These are phyloP conservation scores for Hypoxylon lenormandii DNA, from an alignment of 495 filamentous ascomycete species.

Conservation along the genomic window DNA sequence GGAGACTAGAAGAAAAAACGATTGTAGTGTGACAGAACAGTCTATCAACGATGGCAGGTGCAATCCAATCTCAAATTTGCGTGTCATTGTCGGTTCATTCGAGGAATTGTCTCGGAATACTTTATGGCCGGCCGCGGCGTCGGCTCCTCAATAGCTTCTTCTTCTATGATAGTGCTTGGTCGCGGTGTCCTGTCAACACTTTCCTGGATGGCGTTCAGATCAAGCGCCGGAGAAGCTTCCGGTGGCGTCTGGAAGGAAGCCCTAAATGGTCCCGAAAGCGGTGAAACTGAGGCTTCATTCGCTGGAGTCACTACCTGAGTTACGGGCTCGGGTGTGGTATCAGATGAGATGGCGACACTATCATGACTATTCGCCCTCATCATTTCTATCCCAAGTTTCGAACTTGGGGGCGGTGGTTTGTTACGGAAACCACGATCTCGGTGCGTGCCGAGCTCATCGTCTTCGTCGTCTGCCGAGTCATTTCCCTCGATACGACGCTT, in stretches of 20 bases:
- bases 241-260: slow-evolving; percentile 35
- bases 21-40: slow-evolving; percentile 24
- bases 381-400: slow-evolving; percentile 92
- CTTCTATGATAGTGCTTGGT: slow-evolving; percentile 17
- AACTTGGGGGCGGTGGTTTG: slow-evolving; percentile 65
- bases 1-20: slow-evolving; percentile 34
- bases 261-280: slow-evolving; percentile 21
- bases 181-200: slow-evolving; percentile 44
- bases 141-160: slow-evolving; percentile 35
- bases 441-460: slow-evolving; percentile 81
- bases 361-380: slow-evolving; percentile 93
- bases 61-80: not conserved
- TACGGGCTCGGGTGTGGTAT: slow-evolving; percentile 54
- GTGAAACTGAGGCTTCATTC: slow-evolving; percentile 45
- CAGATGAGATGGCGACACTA: slow-evolving; percentile 71
- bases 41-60: not conserved
- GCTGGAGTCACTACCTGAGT: slow-evolving; percentile 59
- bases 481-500: slow-evolving; percentile 79
- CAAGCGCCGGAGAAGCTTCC: slow-evolving; percentile 29
- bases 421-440: slow-evolving; percentile 63
- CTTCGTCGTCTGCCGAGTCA: slow-evolving; percentile 91
- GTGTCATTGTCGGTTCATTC: slow-evolving; percentile 10
- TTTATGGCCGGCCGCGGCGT: slow-evolving; percentile 38
- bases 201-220: slow-evolving; percentile 2
- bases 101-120: slow-evolving; percentile 22